Conservation (phyloP, 1,284 basidiomycete genomes). For the Takashimella koratensis region DNA sequence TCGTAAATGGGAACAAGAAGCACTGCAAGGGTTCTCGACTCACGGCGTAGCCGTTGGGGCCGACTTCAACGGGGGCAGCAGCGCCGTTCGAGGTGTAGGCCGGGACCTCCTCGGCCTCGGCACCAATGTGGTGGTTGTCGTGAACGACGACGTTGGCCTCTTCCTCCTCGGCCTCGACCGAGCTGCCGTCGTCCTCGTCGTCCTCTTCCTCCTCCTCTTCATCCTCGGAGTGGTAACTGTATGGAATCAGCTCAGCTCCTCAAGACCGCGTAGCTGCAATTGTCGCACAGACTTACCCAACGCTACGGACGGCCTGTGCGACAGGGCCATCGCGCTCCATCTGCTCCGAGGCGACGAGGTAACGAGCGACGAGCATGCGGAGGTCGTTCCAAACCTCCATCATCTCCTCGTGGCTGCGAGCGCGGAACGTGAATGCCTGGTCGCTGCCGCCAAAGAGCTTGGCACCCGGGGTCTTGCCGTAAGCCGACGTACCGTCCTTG, state of each 20-base stretch:
- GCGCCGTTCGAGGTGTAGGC: slow-evolving; percentile 50
- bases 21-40: too few species aligned
- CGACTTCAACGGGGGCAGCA: slow-evolving; percentile 53
- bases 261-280: slow-evolving; percentile 5
- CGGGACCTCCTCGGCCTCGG: slow-evolving; percentile 48
- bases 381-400: slow-evolving; percentile 99
- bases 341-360: slow-evolving; percentile 89
- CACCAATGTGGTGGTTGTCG: slow-evolving; percentile 24
- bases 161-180: slow-evolving; percentile 69
- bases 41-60: slow-evolving; percentile 69
- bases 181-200: slow-evolving; percentile 65
- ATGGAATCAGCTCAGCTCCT: not conserved
- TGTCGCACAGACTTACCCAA: slow-evolving; percentile 67
- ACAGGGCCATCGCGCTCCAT: slow-evolving; percentile 92
- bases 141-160: slow-evolving; percentile 50
- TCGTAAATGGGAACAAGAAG: too few species aligned
- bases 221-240: slow-evolving; percentile 55
- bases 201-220: slow-evolving; percentile 69
- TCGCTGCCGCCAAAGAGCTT: slow-evolving; percentile 55
- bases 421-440: slow-evolving; percentile 84
- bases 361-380: slow-evolving; percentile 91
- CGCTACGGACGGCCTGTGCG: slow-evolving; percentile 83
- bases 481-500: slow-evolving; percentile 60
- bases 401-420: slow-evolving; percentile 90
- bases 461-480: slow-evolving; percentile 59